Base-by-base conservation (phyloP, 2,329 filamentous ascomycete genomes). In the Exophiala xenobiotica region DNA sequence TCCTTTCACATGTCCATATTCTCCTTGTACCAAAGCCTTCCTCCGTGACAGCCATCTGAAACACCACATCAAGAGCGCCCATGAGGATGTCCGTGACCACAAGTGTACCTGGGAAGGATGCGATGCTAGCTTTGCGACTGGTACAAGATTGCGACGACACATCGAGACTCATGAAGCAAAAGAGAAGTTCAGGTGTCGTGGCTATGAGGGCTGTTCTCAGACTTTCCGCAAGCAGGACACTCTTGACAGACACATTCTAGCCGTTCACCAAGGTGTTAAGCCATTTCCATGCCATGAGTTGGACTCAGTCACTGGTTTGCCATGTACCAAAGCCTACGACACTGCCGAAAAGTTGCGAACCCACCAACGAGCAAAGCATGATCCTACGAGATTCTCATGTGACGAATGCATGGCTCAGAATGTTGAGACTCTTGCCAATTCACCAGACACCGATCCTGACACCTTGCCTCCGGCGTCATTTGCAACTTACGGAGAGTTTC, bases 221-320 rank as follows among this genome's bases (percentile, higher is more conserved):
- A 83, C 82, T 16, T 97, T 96, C 68, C 82, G 92, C 55, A 96
- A 96, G 70, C 86, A 90, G 66, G 84, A 90, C 59, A 95, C 90
- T 0, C 77, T 96, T 12, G 83, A 91, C 66, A 85, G 87, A 45
- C 92, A 97, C 66, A 81, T 96, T 57, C 82, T 85, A 47, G 81
- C 82, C 7, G 85, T 84, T 9, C 92, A 97, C 67, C 73, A 92
- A 31, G 76, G 85, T 22, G 70, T 86, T 53, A 82, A 85, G 39
- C 83, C 88, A 0, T 95, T 84, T 63, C 76, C 78, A 4, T 97
- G 92, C 67, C 74, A 76, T 1, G 76, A 85, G 51, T 59, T 78
- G n/a, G 73, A 83, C 56, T 66, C 72, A 16, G 66, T 67, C 4
- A 81, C 79, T 0, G 76, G 75, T 6, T 66, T 77, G 45, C 67